These are phyloP conservation scores for Clarireedia hainanense DNA, from an alignment of 2,329 filamentous ascomycete genomes.

Conservation along the genomic window DNA sequence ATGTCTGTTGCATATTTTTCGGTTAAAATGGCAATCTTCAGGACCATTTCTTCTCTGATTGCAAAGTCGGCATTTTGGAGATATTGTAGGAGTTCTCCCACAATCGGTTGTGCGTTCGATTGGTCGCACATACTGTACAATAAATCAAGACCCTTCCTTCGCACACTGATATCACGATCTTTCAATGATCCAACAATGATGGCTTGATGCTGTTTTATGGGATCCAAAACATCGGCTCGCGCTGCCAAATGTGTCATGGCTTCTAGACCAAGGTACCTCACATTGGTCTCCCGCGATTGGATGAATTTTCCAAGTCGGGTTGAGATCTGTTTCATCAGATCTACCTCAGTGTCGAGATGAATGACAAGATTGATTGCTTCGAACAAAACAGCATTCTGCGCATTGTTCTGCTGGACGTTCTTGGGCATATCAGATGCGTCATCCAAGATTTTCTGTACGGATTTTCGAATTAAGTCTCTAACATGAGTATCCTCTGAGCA, in stretches of 20 bases:
- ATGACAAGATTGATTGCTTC: constrained; percentile 99
- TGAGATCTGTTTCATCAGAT: constrained; percentile 93
- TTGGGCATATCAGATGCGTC: constrained; percentile 89
- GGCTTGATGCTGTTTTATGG: constrained; percentile 96
- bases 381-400: constrained; percentile 94
- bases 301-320: constrained; percentile 89
- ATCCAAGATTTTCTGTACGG: constrained; percentile 84
- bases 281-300: constrained; percentile 92
- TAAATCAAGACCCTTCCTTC: constrained; percentile 88
- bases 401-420: constrained; percentile 99
- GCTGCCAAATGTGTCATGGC: constrained; percentile 98
- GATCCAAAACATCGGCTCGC: constrained; percentile 85
- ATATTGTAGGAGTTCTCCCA: constrained; percentile 88
- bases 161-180: constrained; percentile 93
- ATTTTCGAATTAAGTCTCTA: constrained; percentile 84
- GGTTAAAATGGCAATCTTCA: constrained; percentile 96
- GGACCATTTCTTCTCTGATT: constrained; percentile 97
- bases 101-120: constrained; percentile 87
- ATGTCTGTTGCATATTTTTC: constrained; percentile 98
- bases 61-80: constrained; percentile 95
- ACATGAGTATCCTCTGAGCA: constrained; percentile 78
- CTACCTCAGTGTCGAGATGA: constrained; percentile 89
- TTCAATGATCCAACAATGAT: constrained; percentile 92
- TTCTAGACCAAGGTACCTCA: constrained; percentile 89
- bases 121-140: constrained; percentile 99